Evolutionary conservation across 2,329 filamentous ascomycete genomes (phyloP).

Genomic region (Dactylellina drechsleri): DNA sequence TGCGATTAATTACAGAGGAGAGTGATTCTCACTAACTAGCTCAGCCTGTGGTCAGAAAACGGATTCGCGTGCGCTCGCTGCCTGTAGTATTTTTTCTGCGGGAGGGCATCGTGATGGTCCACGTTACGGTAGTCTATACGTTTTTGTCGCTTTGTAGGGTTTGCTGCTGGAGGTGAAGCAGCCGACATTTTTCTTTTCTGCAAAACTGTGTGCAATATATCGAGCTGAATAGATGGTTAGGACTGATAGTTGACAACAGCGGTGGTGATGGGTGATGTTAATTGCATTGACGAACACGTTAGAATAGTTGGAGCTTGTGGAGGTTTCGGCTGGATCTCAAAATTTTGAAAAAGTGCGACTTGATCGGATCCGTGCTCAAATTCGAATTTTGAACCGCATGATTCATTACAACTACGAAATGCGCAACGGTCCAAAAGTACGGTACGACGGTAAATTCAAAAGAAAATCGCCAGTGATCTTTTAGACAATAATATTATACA

Average conservation of each 20-base stretch:
- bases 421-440: background rate
- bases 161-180: constrained; percentile 31
- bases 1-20: constrained; percentile 25
- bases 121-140: constrained; percentile 48
- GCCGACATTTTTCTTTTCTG: constrained; percentile 30
- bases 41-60: constrained; percentile 90
- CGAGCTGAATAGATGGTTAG: constrained; percentile 4
- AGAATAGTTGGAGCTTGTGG: no score
- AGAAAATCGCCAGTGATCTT: background rate
- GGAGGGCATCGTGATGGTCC: constrained; percentile 66
- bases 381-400: background rate
- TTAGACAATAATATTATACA: constrained; percentile 1
- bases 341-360: no score
- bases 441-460: background rate
- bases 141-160: constrained; percentile 46
- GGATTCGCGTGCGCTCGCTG: constrained; percentile 97
- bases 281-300: no score
- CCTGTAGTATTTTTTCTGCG: constrained; percentile 94
- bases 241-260: background rate
- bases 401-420: background rate
- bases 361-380: no score
- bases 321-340: no score
- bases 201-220: background rate
- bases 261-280: no score
- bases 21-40: constrained; percentile 85